Evolutionary conservation across 306 rosid genomes (phyloP).

Genomic region (Trichosanthes cucumerina): DNA sequence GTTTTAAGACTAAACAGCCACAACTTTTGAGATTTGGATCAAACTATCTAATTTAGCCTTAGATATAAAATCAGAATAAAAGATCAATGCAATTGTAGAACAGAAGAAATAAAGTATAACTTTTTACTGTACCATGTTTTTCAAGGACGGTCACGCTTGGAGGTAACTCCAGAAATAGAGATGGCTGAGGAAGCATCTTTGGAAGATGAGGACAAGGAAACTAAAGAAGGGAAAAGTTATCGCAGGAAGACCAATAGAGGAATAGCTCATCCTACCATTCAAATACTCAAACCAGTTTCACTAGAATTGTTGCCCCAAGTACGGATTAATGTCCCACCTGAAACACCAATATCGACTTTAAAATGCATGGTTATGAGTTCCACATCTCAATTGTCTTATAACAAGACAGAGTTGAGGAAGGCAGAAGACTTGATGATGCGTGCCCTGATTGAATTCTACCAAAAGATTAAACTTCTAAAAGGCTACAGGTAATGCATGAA

Average conservation of each 20-base stretch:
- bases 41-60: too few species aligned
- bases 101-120: neutral
- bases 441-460: conserved; percentile 50
- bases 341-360: conserved; percentile 45
- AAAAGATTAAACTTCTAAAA: conserved; percentile 51
- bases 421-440: conserved; percentile 36
- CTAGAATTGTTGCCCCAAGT: conserved; percentile 40
- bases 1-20: too few species aligned
- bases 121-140: neutral
- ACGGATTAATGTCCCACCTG: conserved; percentile 39
- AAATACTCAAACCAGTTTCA: conserved; percentile 29
- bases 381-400: conserved; percentile 29
- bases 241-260: neutral
- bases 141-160: conserved; percentile 17
- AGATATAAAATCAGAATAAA: neutral
- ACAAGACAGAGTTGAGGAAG: conserved; percentile 39
- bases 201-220: conserved; percentile 19
- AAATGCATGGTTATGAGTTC: conserved; percentile 33
- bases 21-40: too few species aligned
- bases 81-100: neutral
- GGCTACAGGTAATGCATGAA: conserved; percentile 36
- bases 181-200: conserved; percentile 26
- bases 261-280: neutral
- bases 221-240: conserved; percentile 12
- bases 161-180: conserved; percentile 36